Evolutionary conservation across 345 rosid species (phyloP).

Genomic region (Eucalyptus guilfoylei): DNA sequence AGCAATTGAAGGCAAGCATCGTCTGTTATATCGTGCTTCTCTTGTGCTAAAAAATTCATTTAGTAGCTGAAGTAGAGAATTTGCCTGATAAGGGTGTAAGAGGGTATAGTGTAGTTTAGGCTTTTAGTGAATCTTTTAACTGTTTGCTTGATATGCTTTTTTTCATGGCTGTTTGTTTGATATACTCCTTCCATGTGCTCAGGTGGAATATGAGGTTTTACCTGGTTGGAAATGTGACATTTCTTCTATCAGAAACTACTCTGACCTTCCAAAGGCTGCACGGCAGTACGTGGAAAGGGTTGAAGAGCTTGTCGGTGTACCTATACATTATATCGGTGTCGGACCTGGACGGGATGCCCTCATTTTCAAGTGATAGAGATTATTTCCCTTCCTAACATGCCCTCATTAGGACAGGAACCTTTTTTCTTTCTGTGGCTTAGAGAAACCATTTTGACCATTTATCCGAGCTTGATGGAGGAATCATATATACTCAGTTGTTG

Average conservation of each 20-base stretch:
- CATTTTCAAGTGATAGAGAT: slow-evolving; percentile 41
- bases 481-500: not conserved
- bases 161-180: not conserved
- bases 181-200: not conserved
- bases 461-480: not conserved
- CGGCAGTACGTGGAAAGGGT: slow-evolving; percentile 74
- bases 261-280: slow-evolving; percentile 84
- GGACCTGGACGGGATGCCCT: slow-evolving; percentile 97
- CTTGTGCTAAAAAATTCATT: not conserved
- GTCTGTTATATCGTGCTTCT: not conserved
- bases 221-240: slow-evolving; percentile 92
- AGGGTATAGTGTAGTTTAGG: not conserved
- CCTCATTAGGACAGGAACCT: not conserved
- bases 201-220: slow-evolving; percentile 91
- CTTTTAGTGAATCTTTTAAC: not conserved
- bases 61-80: not conserved
- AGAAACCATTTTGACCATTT: not conserved
- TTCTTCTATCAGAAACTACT: slow-evolving; percentile 60
- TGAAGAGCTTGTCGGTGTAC: slow-evolving; percentile 80
- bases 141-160: not conserved
- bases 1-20: slow-evolving; percentile 52
- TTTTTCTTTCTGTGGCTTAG: not conserved
- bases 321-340: slow-evolving; percentile 76
- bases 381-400: not conserved
- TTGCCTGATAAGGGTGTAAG: not conserved